phyloP scores from a whole-genome alignment of 495 filamentous ascomycete genomes.

The Aspergillus taichungensis region DNA sequence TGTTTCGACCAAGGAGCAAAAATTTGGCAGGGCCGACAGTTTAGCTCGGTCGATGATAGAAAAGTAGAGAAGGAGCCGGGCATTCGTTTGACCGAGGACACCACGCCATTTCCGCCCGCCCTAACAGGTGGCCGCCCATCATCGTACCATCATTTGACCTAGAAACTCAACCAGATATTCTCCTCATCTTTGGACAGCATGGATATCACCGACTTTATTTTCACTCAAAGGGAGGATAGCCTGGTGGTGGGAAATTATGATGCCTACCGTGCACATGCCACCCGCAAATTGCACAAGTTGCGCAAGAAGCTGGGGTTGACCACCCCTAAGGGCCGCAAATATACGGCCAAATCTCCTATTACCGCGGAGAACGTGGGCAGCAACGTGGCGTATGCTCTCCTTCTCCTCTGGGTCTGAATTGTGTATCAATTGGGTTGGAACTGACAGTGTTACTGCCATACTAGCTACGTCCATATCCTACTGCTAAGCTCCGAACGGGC shows the following conservation, averaged over 20 bases:
- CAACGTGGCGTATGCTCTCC: slow-evolving; percentile 64
- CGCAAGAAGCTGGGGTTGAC: slow-evolving; percentile 77
- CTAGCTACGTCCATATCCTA: slow-evolving; percentile 68
- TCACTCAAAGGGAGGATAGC: slow-evolving; percentile 66
- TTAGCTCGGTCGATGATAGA: slow-evolving; percentile 10
- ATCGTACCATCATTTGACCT: slow-evolving; percentile 7
- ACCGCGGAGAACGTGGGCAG: slow-evolving; percentile 67
- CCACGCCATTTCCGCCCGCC: slow-evolving; percentile 20
- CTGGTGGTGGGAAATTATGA: slow-evolving; percentile 83
- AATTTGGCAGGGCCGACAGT: slow-evolving; percentile 8
- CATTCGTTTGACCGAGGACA: slow-evolving; percentile 33
- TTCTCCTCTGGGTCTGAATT: background rate
- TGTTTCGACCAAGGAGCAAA: background rate
- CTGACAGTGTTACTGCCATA: background rate
- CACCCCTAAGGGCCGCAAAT: slow-evolving; percentile 78
- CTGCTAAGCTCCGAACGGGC: slow-evolving; percentile 83
- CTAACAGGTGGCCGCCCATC: slow-evolving; percentile 15
- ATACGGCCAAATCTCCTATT: slow-evolving; percentile 58
- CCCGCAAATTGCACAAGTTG: slow-evolving; percentile 70
- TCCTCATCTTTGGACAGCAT: slow-evolving; percentile 36
- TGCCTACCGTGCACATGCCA: slow-evolving; percentile 72
- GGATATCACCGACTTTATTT: slow-evolving; percentile 84
- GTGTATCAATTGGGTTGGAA: too few species aligned
- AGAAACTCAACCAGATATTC: background rate
- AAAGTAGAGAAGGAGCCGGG: slow-evolving; percentile 24